phyloP scores from a whole-genome alignment of 192 early-diverging fungal genomes.

The Physocladia obscura region DNA sequence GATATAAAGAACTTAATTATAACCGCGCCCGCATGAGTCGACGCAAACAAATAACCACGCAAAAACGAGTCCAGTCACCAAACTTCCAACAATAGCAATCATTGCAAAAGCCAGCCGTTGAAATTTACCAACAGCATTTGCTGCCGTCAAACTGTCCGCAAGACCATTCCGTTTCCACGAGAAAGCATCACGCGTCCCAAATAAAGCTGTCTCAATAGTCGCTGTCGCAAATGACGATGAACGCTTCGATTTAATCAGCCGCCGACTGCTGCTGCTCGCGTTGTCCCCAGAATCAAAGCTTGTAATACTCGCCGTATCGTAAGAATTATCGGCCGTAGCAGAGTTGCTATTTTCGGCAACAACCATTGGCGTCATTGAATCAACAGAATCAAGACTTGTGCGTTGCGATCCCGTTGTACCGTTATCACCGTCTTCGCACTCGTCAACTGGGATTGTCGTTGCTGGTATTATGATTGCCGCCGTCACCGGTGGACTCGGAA shows the following conservation, averaged over 20 bases:
- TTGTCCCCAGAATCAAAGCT: background rate
- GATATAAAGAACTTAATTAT: too few relatives aligned
- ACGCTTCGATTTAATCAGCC: background rate
- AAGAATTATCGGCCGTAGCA: too few relatives aligned
- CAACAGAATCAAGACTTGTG: too few relatives aligned
- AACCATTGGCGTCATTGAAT: too few relatives aligned
- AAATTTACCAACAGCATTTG: background rate
- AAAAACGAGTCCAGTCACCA: background rate
- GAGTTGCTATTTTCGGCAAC: too few relatives aligned
- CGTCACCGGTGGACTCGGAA: background rate
- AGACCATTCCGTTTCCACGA: background rate
- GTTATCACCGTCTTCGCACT: too few relatives aligned
- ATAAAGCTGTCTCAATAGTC: background rate
- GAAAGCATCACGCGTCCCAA: background rate
- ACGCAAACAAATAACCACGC: background rate
- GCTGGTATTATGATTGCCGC: too few relatives aligned
- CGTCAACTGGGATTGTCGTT: too few relatives aligned
- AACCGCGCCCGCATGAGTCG: background rate
- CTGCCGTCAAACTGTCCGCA: background rate
- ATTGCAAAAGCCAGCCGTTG: background rate
- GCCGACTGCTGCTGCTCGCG: background rate
- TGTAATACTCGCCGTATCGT: background rate
- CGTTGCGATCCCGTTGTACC: too few relatives aligned
- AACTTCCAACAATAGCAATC: background rate
- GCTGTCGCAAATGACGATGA: background rate